Conservation (phyloP, 805 yeast genomes). For the Hanseniaspora meyeri region DNA sequence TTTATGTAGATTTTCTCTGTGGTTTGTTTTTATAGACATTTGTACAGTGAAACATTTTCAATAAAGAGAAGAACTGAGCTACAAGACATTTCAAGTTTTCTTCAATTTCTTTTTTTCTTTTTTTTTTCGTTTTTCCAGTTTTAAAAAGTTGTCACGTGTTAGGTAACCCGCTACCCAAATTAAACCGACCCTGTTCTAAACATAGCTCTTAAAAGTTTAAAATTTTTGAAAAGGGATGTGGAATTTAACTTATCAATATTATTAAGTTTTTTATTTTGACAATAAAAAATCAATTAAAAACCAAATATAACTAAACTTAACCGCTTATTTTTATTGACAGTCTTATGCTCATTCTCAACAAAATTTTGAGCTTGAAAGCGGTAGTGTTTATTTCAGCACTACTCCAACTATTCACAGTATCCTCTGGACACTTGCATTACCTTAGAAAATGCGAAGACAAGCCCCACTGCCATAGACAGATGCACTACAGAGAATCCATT, state of each 20-base stretch:
- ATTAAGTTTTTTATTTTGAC: too few species aligned
- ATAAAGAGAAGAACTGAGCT: too few species aligned
- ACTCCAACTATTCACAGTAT: not conserved
- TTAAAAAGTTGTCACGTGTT: not conserved
- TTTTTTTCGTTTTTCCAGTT: not conserved
- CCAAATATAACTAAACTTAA: not conserved
- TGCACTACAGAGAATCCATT: constrained; percentile 30
- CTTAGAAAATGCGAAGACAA: constrained; percentile 65
- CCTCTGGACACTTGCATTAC: not conserved
- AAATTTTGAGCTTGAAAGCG: not conserved
- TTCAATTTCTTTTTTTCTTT: not conserved
- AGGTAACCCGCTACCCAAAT: not conserved
- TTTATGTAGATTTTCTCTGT: not conserved
- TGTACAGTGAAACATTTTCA: too few species aligned
- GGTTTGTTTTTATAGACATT: not conserved
- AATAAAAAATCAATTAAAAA: not conserved
- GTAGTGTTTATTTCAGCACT: not conserved
- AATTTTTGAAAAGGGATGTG: too few species aligned
- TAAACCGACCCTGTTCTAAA: not conserved
- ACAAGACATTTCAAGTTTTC: not conserved
- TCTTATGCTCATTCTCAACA: not conserved
- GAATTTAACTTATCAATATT: too few species aligned
- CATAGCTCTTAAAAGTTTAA: not conserved
- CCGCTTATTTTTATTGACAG: too few species aligned
- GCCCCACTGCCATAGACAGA: constrained; percentile 74